A percentile compares a stretch with the other conserved stretches of the same genome.
These are phyloP conservation scores for Ceriops tagal DNA, from an alignment of 345 rosid genomes.

Conservation along the genomic window DNA sequence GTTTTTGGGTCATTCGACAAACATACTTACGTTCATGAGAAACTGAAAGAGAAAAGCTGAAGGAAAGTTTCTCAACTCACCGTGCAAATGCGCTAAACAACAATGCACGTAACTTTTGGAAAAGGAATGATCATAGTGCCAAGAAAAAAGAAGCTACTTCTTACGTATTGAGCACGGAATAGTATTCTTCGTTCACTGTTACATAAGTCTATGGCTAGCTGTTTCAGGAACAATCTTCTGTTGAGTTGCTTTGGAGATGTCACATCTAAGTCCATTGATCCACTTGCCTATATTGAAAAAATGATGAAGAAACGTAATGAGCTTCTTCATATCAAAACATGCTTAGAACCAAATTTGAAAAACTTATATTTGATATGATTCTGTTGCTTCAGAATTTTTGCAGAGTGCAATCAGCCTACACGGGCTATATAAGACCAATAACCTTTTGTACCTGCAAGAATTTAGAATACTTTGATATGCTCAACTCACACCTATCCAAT, in stretches of 20 bases:
- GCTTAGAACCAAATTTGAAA: not conserved
- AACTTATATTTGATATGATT: not conserved
- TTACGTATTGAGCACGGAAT: conserved; percentile 85
- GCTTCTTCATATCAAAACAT: not conserved
- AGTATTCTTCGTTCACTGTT: conserved; percentile 82
- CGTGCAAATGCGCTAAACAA: not conserved
- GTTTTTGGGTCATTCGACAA: no score
- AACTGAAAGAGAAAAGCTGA: no score
- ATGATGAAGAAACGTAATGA: not conserved
- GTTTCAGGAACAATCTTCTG: conserved; percentile 80
- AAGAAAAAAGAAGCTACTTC: conserved; percentile 18
- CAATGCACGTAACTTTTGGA: not conserved
- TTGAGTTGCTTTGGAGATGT: conserved; percentile 91
- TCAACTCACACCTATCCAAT: conserved; percentile 70
- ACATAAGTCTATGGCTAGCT: conserved; percentile 89
- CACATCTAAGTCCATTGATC: conserved; percentile 90
- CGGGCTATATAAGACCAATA: not conserved
- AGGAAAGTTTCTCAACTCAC: no score
- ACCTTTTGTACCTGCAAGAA: conserved; percentile 67
- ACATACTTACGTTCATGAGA: no score
- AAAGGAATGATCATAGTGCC: not conserved
- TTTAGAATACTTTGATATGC: conserved; percentile 80
- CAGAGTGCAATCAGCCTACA: not conserved
- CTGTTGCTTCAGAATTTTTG: not conserved
- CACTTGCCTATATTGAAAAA: conserved; percentile 57